Conservation (phyloP, 2,329 filamentous ascomycete species). For the Cylindrodendrum hubeiense region DNA sequence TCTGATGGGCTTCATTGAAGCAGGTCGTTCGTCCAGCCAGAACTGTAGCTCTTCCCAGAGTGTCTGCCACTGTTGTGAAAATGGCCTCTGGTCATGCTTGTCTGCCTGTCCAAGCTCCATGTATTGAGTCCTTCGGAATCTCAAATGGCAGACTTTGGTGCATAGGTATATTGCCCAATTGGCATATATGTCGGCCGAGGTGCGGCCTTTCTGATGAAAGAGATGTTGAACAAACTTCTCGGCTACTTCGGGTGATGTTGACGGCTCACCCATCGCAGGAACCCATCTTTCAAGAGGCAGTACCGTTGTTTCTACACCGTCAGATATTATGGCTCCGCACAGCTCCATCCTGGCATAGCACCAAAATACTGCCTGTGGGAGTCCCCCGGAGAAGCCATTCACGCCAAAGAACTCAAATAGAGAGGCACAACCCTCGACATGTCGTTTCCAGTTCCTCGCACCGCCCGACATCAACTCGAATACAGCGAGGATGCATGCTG, state of each 20-base stretch:
- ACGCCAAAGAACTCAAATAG: constrained; percentile 64
- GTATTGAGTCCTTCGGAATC: constrained; percentile 46
- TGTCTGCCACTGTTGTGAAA: constrained; percentile 54
- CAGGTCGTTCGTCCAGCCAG: constrained; percentile 58
- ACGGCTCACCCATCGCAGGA: constrained; percentile 38
- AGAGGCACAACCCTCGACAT: constrained; percentile 68
- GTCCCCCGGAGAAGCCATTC: constrained; percentile 57
- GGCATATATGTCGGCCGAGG: constrained; percentile 62
- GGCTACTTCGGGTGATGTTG: constrained; percentile 35
- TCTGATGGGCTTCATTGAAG: constrained; percentile 50
- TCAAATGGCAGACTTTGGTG: constrained; percentile 62
- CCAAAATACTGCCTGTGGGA: constrained; percentile 68
- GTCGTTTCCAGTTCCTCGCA: constrained; percentile 64
- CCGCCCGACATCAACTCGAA: constrained; percentile 63
- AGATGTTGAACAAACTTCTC: constrained; percentile 41
- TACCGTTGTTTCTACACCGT: constrained; percentile 60
- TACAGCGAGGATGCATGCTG: constrained; percentile 60
- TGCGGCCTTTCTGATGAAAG: constrained; percentile 46
- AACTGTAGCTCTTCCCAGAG: constrained; percentile 61
- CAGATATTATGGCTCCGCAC: constrained; percentile 66
- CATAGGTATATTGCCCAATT: constrained; percentile 67
- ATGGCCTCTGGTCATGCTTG: constrained; percentile 52
- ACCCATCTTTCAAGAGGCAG: constrained; percentile 64
- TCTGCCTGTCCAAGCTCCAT: constrained; percentile 56
- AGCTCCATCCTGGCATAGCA: constrained; percentile 70